Conservation (phyloP, 208 protist species). For the Novymonas esmeraldas region DNA sequence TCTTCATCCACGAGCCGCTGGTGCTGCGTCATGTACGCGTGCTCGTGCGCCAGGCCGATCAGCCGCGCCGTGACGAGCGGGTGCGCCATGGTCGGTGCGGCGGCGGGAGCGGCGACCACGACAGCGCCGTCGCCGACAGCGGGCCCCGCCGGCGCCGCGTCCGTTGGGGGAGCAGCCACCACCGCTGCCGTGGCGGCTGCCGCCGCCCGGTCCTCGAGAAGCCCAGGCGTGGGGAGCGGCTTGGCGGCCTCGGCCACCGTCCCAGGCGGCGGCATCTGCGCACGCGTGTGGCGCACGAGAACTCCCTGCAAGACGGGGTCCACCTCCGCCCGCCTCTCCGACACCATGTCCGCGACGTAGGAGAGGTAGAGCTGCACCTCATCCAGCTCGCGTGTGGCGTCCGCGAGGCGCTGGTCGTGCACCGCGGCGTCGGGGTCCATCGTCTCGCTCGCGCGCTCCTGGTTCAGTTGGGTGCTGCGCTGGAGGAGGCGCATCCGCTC, state of each 20-base stretch:
- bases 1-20: slow-evolving; percentile 53
- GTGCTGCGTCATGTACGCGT: slow-evolving; percentile 59
- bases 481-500: slow-evolving; percentile 66
- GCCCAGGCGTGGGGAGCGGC: background rate
- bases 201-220: slow-evolving; percentile 14
- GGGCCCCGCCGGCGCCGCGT: background rate
- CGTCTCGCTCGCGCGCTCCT: slow-evolving; percentile 49
- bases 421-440: slow-evolving; percentile 60
- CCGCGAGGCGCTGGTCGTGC: slow-evolving; percentile 42
- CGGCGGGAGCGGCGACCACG: background rate
- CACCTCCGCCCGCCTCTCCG: slow-evolving; percentile 66
- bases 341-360: slow-evolving; percentile 64
- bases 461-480: slow-evolving; percentile 47
- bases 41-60: slow-evolving; percentile 66
- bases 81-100: slow-evolving; percentile 48
- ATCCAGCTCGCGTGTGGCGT: slow-evolving; percentile 56
- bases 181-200: background rate
- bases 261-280: background rate
- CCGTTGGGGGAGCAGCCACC: background rate
- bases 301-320: slow-evolving; percentile 71
- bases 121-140: background rate
- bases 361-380: slow-evolving; percentile 70
- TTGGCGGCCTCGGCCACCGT: slow-evolving; percentile 1
- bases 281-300: slow-evolving; percentile 43
- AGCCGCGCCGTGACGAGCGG: slow-evolving; percentile 64